Base-by-base conservation (phyloP, 352 stramenopile genomes). In the Globisporangium alternatum region DNA sequence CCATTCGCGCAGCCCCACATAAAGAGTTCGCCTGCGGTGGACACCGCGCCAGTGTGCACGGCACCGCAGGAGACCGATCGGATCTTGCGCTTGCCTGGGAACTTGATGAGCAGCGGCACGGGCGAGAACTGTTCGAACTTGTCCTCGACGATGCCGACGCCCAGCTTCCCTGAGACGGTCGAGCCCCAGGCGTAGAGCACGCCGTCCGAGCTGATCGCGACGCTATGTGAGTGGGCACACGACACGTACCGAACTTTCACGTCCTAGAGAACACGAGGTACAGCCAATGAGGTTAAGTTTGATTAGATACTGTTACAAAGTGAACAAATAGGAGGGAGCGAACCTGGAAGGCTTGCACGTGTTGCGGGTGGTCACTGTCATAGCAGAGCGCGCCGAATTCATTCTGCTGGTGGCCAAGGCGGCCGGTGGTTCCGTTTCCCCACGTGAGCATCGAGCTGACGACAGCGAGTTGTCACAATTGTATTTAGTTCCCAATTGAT, bases 1-100 rank as follows among this genome's bases (percentile, higher is more conserved):
- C 93, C 93, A 69, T 98, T 96, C 17, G 90, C 88, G 57, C 88
- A 97, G 15, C 94, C 95, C 86, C 86, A 96, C 83, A 95, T 91
- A 60, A 93, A 96, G 1, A 96, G 66, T 63, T 93, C 81, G 0
- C 88, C 83, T 1, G 71, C 37, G 2, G 73, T 90, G 3, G 80
- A 80, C 7, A 95, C 84, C 1, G 84, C 84, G 0, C 81, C 88
- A 19, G 77, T 92, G 65, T 97, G 91, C 1, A 86, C 83, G 25
- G 84, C 80, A 12, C 95, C 94, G 52, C 93, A 98, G 2, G 91
- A 97, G 28, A 98, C 81, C 10, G 60, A 88, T 3, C 85, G 78
- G 43, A 91, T 78, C 39, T 65, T 56, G 71, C 89, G 78, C 48
- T 76, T 75, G 13, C 85, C 73, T 2, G 85, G 80, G 35, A 95